Base-by-base conservation (phyloP, 2,329 filamentous ascomycete genomes). In the Fusarium liriodendri region DNA sequence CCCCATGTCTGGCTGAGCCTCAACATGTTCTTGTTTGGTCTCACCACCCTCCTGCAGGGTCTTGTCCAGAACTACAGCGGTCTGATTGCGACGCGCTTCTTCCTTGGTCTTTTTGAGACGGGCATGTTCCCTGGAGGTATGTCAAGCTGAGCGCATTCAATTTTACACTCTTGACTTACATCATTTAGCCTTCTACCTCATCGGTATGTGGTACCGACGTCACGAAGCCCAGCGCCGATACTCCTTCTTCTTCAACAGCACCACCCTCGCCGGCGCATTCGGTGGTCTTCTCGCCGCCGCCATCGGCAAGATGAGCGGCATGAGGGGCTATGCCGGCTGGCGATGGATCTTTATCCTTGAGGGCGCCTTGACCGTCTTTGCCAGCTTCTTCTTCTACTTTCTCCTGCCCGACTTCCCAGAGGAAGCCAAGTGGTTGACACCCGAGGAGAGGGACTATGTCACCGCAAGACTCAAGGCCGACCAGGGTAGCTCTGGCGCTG, bases 231-330 rank as follows among this genome's bases (percentile, higher is more conserved):
- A 98, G 83, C 94, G 95, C 79, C 91, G 97, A 33, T 98, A 95
- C 84, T 94, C 92, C 18, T 95, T 98, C 86, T 98, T 98, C 87
- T 98, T 98, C 86, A 92, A 90, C 78, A 94, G 89, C 32, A 95
- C 94, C 1, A 93, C 92, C 0, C 85, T 96, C 5, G 94, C 94
- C 1, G 94, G 94, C 35, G 94, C 95, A 0, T 98, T 98, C 77
- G 95, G 94, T 50, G 95, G 95, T 3, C 88, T 98, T 1, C 87
- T 98, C 6, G 95, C 95, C 1, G 92, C 91, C 2, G 95, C 92
- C 0, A 97, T 98, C 72, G 94, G 94, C n/a, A 94, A 97, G 79
- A 95, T 98, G 94, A 89, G 95, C 73, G 89, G 89, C 4, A 73
- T 93, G 13, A 83, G 86, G 10, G 90, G 90, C 25, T 97, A 95